A percentile compares a stretch with the other conserved stretches of the same genome.
These are phyloP conservation scores for Triticum timopheevii DNA, from an alignment of 176 grass and related monocot genomes.

Conservation along the genomic window DNA sequence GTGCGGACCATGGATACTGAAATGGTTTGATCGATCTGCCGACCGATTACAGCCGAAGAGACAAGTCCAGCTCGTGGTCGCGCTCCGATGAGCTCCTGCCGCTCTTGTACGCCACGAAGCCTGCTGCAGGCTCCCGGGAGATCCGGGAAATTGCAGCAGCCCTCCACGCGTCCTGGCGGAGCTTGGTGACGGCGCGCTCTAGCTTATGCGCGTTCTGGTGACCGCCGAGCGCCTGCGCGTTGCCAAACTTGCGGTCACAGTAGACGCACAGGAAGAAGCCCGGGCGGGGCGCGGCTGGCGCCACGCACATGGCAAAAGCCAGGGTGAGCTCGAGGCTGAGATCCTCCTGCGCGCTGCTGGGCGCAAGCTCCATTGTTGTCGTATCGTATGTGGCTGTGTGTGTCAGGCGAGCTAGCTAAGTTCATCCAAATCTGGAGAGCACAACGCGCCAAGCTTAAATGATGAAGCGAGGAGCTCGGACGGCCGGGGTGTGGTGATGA, in stretches of 20 bases:
- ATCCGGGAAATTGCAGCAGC: not conserved
- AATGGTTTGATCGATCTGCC: not conserved
- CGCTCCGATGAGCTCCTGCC: slow-evolving; percentile 4
- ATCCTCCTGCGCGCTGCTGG: slow-evolving; percentile 10
- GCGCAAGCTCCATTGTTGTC: no score
- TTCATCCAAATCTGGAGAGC: no score
- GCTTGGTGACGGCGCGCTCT: slow-evolving; percentile 69
- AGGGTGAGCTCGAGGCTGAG: slow-evolving; percentile 56
- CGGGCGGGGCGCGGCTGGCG: not conserved
- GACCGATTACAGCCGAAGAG: slow-evolving; percentile 47
- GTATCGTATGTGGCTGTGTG: no score
- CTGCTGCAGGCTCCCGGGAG: not conserved
- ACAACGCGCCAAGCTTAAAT: no score
- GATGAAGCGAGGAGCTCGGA: no score
- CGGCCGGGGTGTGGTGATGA: no score
- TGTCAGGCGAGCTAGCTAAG: no score
- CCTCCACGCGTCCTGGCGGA: slow-evolving; percentile 31
- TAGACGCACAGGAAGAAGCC: slow-evolving; percentile 87
- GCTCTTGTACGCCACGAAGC: not conserved
- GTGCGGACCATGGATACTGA: no score
- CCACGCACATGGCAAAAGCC: not conserved
- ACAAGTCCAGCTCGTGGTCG: slow-evolving; percentile 37
- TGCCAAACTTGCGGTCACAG: slow-evolving; percentile 81
- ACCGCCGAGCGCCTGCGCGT: slow-evolving; percentile 85
- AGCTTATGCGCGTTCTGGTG: slow-evolving; percentile 98